Percentiles rank a stretch among this genome's conserved stretches.
phyloP scores from a whole-genome alignment of 345 rosid genomes.

The Iberis pinnata region DNA sequence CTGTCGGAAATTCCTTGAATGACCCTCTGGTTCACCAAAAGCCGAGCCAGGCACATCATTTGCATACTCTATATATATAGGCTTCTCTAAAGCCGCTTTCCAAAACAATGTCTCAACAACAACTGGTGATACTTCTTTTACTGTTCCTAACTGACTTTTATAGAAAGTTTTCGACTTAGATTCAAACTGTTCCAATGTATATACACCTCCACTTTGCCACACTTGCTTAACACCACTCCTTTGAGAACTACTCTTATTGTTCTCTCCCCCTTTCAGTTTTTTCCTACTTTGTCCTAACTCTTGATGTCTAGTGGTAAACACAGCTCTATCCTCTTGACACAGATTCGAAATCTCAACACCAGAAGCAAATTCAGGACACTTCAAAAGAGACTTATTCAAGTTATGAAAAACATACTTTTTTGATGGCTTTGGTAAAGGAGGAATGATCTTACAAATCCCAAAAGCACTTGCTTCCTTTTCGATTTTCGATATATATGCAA shows the following conservation, averaged over 20 bases:
- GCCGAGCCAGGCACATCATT: constrained; percentile 98
- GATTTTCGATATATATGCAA: constrained; percentile 92
- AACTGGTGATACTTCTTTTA: constrained; percentile 68
- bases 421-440: constrained; percentile 90
- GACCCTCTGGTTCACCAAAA: constrained; percentile 78
- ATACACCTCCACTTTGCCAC: constrained; percentile 95
- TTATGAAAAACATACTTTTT: constrained; percentile 71
- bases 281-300: constrained; percentile 77
- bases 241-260: constrained; percentile 27
- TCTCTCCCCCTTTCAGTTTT: constrained; percentile 39
- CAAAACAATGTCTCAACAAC: constrained; percentile 82
- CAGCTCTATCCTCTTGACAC: constrained; percentile 52
- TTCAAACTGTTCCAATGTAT: constrained; percentile 94
- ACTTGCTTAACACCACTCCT: constrained; percentile 68
- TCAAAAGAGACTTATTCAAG: constrained; percentile 72
- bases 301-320: constrained; percentile 93
- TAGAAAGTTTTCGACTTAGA: constrained; percentile 73
- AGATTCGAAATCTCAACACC: constrained; percentile 35
- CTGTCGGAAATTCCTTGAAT: constrained; percentile 49
- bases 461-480: constrained; percentile 90
- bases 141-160: constrained; percentile 49
- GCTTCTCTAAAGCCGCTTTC: constrained; percentile 82
- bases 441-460: constrained; percentile 94
- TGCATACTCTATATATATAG: constrained; percentile 90
- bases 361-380: constrained; percentile 63